Evolutionary conservation across 352 stramenopile genomes (phyloP).

Genomic region (Globisporangium parvum): DNA sequence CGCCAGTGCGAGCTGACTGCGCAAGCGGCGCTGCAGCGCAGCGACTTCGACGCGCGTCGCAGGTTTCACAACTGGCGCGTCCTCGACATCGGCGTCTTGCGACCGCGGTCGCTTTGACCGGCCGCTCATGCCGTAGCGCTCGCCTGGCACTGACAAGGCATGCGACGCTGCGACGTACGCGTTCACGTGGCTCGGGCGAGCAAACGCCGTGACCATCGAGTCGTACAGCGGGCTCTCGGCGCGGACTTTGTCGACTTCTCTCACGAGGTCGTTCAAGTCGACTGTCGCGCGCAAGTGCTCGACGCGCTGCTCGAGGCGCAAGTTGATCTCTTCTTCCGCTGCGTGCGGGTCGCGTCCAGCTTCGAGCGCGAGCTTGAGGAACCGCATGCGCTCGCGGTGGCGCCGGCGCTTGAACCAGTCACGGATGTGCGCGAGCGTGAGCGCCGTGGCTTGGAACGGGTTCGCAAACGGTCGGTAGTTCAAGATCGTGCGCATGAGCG

Average conservation of each 20-base stretch:
- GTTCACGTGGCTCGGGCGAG: conserved; percentile 45
- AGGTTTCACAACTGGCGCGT: conserved; percentile 60
- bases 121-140: conserved; percentile 5
- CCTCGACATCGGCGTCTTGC: conserved; percentile 58
- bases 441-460: conserved; percentile 46
- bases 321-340: conserved; percentile 71
- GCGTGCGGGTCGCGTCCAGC: conserved; percentile 44
- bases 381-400: conserved; percentile 72
- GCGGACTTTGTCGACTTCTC: conserved; percentile 67
- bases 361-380: conserved; percentile 69
- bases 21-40: conserved; percentile 66
- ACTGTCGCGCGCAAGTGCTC: conserved; percentile 55
- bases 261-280: conserved; percentile 76
- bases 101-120: conserved; percentile 54
- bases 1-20: conserved; percentile 48
- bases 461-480: conserved; percentile 78
- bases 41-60: conserved; percentile 53
- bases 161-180: conserved; percentile 53
- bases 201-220: conserved; percentile 59
- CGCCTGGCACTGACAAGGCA: conserved; percentile 22
- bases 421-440: conserved; percentile 64
- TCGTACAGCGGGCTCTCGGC: conserved; percentile 61
- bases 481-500: conserved; percentile 78
- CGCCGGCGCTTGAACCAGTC: conserved; percentile 85
- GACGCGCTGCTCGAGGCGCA: conserved; percentile 75